Percentiles rank a stretch among this genome's conserved stretches.
phyloP scores from a whole-genome alignment of 768 basidiomycete species.

The Pleurotus tuber-regium region DNA sequence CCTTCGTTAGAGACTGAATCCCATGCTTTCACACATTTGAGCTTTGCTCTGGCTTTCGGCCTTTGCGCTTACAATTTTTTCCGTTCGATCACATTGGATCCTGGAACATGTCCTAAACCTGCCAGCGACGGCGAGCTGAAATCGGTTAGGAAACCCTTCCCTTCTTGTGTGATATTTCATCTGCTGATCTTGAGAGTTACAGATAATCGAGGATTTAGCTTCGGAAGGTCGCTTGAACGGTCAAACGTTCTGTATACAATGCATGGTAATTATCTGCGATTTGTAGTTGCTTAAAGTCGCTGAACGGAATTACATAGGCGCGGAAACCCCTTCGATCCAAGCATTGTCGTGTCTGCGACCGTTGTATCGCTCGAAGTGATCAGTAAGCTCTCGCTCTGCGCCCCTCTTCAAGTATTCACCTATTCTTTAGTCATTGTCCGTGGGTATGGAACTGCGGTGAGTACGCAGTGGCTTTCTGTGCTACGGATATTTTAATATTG shows the following conservation, averaged over 20 bases:
- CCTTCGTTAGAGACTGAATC: slow-evolving; percentile 65
- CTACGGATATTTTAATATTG: slow-evolving; percentile 7
- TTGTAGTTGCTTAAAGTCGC: neutral
- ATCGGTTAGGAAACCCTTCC: slow-evolving; percentile 50
- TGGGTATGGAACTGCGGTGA: slow-evolving; percentile 99
- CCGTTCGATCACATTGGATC: slow-evolving; percentile 83
- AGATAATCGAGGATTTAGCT: slow-evolving; percentile 91
- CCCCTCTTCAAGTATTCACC: slow-evolving; percentile 3
- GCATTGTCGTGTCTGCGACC: slow-evolving; percentile 90
- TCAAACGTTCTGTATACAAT: slow-evolving; percentile 94
- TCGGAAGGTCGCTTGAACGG: slow-evolving; percentile 88
- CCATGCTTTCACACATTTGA: slow-evolving; percentile 72
- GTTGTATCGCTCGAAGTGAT: slow-evolving; percentile 87
- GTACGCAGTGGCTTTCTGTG: slow-evolving; percentile 22
- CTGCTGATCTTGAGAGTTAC: no score
- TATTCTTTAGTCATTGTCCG: slow-evolving; percentile 77
- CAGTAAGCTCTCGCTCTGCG: slow-evolving; percentile 58
- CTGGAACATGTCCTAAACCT: slow-evolving; percentile 83
- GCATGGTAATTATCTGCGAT: slow-evolving; percentile 63
- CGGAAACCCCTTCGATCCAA: slow-evolving; percentile 91
- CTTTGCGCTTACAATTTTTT: slow-evolving; percentile 90
- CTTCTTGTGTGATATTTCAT: neutral
- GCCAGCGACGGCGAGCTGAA: slow-evolving; percentile 83
- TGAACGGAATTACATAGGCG: slow-evolving; percentile 47
- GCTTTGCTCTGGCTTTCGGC: slow-evolving; percentile 66